Base-by-base conservation (phyloP, 805 yeast species). In the Groenewaldozyma salmanticensis region DNA sequence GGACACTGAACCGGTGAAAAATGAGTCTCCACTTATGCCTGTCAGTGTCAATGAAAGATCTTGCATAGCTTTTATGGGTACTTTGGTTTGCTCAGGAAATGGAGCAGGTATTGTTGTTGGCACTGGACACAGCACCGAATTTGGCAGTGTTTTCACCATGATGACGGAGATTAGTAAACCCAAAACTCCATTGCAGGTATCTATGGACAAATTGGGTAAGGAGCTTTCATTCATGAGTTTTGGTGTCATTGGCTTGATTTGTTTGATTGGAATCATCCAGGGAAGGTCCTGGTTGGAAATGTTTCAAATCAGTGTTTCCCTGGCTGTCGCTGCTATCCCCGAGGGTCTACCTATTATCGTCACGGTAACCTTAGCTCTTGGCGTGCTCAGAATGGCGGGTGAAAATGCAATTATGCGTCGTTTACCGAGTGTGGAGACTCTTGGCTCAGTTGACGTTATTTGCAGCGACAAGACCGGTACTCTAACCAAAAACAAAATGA, bases 291-390 rank as follows among this genome's bases (percentile, higher is more conserved):
- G 96, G 96, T 71, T 92, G 43, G 97, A 92, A 48, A 92, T 94
- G 96, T 90, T 92, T 65, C 96, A 90, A 61, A 87, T 92, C 44
- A 85, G 96, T 1, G 99, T 92, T 6, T 87, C 96, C 1, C 70
- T 92, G 47, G 99, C 98, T 2, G 99, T 92, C 16, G 99, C 99
- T 38, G 98, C 98, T 3, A 92, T 92, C 52, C 99, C 99, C 4
- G 99, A 92, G 63, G 99, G 99, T 41, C 72, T 92, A 51, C 98
- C 99, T 0, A 92, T 92, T 54, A 92, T 92, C 59, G 98, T 92
- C 32, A 90, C 99, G 4, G 98, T 92, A 6, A 92, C 98, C 0
- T 68, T 92, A 48, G 99, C 98, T 0, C 68, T 92, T 18, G 98
- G 98, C 38, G 98, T 92, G 34, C 68, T 92, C 51, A 73, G 97